Evolutionary conservation across 257 asterid species (phyloP).

Genomic region (Thymus mandschuricus): DNA sequence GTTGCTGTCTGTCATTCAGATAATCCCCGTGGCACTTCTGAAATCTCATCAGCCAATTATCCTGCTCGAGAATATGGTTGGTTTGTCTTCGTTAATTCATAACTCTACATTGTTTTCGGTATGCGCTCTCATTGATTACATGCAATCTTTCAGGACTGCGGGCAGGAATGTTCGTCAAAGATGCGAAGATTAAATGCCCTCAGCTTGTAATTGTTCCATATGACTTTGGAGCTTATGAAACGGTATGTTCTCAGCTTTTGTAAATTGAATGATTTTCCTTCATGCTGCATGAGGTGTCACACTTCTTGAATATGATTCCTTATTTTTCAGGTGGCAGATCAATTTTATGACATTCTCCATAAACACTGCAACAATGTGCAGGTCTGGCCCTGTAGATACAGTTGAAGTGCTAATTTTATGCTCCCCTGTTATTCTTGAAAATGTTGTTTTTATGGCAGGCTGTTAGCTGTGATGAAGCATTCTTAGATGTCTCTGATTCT

Average conservation of each 20-base stretch:
- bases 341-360: constrained; percentile 84
- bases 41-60: constrained; percentile 96
- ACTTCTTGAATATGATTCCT: constrained; percentile 21
- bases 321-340: constrained; percentile 87
- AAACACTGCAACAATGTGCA: constrained; percentile 89
- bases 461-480: constrained; percentile 98
- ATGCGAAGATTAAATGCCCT: constrained; percentile 92
- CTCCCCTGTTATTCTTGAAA: constrained; percentile 30
- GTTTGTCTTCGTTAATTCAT: constrained; percentile 25
- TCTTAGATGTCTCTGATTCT: constrained; percentile 76
- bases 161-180: constrained; percentile 96
- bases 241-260: constrained; percentile 48
- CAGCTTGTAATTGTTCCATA: constrained; percentile 86
- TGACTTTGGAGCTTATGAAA: constrained; percentile 95
- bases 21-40: constrained; percentile 88
- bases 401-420: constrained; percentile 16
- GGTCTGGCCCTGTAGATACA: constrained; percentile 48
- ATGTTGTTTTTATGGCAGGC: constrained; percentile 58
- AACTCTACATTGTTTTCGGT: constrained; percentile 2
- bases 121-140: constrained; percentile 30
- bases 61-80: constrained; percentile 91
- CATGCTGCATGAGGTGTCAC: constrained; percentile 12
- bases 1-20: constrained; percentile 98
- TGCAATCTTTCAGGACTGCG: constrained; percentile 63
- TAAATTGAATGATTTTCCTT: constrained; percentile 15